Conservation (phyloP, 768 basidiomycete genomes). For the Rubroboletus pulcherrimus region DNA sequence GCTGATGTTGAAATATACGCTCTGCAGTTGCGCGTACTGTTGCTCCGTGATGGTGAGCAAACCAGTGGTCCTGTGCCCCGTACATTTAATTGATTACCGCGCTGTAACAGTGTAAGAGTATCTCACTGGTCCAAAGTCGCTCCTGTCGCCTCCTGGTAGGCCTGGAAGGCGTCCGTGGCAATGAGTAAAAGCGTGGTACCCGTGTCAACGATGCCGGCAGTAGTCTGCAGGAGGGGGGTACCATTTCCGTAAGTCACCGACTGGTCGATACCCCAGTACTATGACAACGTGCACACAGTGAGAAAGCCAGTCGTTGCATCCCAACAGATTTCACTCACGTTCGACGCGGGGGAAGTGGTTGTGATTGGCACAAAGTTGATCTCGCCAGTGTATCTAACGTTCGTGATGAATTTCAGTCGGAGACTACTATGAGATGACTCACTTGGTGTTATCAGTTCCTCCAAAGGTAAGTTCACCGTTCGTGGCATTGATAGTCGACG, state of each 20-base stretch:
- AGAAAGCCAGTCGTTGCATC: background rate
- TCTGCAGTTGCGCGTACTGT: slow-evolving; percentile 48
- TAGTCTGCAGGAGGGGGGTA: slow-evolving; percentile 32
- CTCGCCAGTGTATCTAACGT: slow-evolving; percentile 30
- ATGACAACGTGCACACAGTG: background rate
- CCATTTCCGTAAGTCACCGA: slow-evolving; percentile 34
- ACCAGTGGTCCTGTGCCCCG: slow-evolving; percentile 43
- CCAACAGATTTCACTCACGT: slow-evolving; percentile 12
- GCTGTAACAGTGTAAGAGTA: background rate
- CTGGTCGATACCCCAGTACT: slow-evolving; percentile 49
- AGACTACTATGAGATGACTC: background rate
- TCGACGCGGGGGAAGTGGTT: slow-evolving; percentile 41
- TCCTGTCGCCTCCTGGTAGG: slow-evolving; percentile 52
- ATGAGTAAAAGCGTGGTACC: slow-evolving; percentile 53
- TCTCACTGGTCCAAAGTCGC: slow-evolving; percentile 47
- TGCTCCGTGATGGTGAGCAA: slow-evolving; percentile 48
- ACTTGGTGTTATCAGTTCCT: slow-evolving; percentile 46
- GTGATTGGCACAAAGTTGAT: slow-evolving; percentile 42
- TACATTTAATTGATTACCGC: background rate
- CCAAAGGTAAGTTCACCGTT: slow-evolving; percentile 61
- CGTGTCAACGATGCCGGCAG: slow-evolving; percentile 50
- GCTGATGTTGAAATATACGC: slow-evolving; percentile 51
- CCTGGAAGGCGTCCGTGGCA: slow-evolving; percentile 56
- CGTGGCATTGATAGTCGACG: slow-evolving; percentile 31
- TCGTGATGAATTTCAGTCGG: background rate